A percentile compares a stretch with the other conserved stretches of the same genome.
phyloP scores from a whole-genome alignment of 1,284 basidiomycete species.

The Sporisorium exsertum region DNA sequence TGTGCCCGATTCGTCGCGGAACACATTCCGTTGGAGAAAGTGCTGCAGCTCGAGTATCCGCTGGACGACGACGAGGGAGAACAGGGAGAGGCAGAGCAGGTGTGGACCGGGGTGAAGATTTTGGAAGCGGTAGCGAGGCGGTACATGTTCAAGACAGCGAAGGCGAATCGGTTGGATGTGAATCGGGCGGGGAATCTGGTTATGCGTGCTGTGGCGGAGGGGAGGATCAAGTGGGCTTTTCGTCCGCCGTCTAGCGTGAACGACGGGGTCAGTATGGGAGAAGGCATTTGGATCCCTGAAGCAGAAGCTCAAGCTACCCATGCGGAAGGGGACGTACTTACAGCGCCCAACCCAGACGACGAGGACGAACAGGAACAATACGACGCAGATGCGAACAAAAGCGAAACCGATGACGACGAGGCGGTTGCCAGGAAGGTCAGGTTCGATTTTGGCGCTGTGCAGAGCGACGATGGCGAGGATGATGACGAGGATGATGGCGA shows the following conservation, averaged over 20 bases:
- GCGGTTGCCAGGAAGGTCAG: slow-evolving; percentile 30
- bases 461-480: slow-evolving; percentile 14
- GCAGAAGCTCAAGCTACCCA: background rate
- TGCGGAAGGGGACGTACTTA: slow-evolving; percentile 29
- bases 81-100: slow-evolving; percentile 42
- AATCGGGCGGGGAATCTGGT: slow-evolving; percentile 87
- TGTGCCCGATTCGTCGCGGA: slow-evolving; percentile 79
- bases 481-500: slow-evolving; percentile 20
- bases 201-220: slow-evolving; percentile 77
- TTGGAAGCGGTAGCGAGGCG: slow-evolving; percentile 80
- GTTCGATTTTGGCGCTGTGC: slow-evolving; percentile 32
- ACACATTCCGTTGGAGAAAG: slow-evolving; percentile 81
- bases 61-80: slow-evolving; percentile 57
- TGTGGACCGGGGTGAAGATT: slow-evolving; percentile 84
- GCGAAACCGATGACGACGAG: slow-evolving; percentile 17
- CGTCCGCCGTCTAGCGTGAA: slow-evolving; percentile 24
- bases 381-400: slow-evolving; percentile 22
- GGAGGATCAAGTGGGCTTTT: slow-evolving; percentile 83
- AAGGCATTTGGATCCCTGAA: slow-evolving; percentile 45
- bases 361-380: slow-evolving; percentile 28
- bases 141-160: slow-evolving; percentile 82
- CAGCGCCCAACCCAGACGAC: slow-evolving; percentile 34
- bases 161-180: slow-evolving; percentile 85
- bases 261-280: slow-evolving; percentile 4
- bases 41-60: slow-evolving; percentile 73